Conservation (phyloP, 2,329 filamentous ascomycete genomes). For the Pseudogymnoascus destructans region DNA sequence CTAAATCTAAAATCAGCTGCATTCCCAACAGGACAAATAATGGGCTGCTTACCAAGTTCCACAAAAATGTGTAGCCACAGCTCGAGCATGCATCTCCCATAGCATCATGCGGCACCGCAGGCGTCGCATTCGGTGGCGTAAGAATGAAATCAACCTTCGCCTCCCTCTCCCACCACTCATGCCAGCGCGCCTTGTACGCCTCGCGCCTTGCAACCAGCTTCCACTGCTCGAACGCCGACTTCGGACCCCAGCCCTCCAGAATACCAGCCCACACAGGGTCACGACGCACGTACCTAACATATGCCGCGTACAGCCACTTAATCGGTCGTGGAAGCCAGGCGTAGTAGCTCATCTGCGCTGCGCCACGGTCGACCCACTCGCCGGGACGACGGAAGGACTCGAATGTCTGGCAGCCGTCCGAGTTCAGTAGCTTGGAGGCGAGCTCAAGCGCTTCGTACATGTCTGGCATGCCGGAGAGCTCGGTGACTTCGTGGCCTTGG, state of each 20-base stretch:
- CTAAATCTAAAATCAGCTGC: conserved; percentile 27
- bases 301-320: conserved; percentile 79
- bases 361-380: conserved; percentile 70
- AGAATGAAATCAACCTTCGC: conserved; percentile 65
- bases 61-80: conserved; percentile 88
- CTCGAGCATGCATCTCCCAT: conserved; percentile 78
- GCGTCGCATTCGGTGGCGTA: conserved; percentile 78
- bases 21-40: neutral
- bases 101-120: conserved; percentile 71
- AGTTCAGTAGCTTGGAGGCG: conserved; percentile 67
- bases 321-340: conserved; percentile 60
- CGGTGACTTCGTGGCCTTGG: conserved; percentile 63
- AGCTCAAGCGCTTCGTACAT: conserved; percentile 65
- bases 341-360: conserved; percentile 59
- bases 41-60: conserved; percentile 56
- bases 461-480: conserved; percentile 44
- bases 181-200: conserved; percentile 63
- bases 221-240: conserved; percentile 70
- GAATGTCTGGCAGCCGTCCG: conserved; percentile 73
- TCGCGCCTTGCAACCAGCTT: conserved; percentile 66
- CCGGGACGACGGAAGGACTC: conserved; percentile 61
- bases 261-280: conserved; percentile 70
- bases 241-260: conserved; percentile 58
- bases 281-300: conserved; percentile 68
- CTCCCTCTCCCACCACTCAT: conserved; percentile 70